Conservation (phyloP, 2,329 filamentous ascomycete species). For the Exophiala bonariae region DNA sequence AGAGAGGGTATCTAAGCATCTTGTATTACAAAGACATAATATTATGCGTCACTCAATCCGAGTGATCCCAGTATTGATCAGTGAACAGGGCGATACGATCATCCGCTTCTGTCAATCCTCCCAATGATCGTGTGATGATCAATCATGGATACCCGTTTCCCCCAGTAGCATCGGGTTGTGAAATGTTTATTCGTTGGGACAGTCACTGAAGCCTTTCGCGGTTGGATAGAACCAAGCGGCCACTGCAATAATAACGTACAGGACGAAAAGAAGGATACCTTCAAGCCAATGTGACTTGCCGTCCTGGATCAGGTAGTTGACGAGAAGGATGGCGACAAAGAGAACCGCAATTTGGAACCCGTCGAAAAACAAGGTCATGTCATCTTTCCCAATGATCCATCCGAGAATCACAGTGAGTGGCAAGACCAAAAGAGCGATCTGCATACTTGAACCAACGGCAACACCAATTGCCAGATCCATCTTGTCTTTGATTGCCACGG, state of each 20-base stretch:
- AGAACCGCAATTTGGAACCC: slow-evolving; percentile 76
- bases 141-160: too few species aligned
- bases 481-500: slow-evolving; percentile 64
- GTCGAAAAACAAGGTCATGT: slow-evolving; percentile 79
- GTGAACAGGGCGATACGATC: too few species aligned
- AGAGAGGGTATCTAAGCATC: background rate
- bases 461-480: slow-evolving; percentile 69
- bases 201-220: slow-evolving; percentile 22
- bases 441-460: slow-evolving; percentile 65
- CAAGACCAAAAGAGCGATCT: slow-evolving; percentile 64
- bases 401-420: slow-evolving; percentile 62
- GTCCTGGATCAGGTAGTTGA: slow-evolving; percentile 65
- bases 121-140: too few species aligned
- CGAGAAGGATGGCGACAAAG: slow-evolving; percentile 55
- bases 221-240: slow-evolving; percentile 33
- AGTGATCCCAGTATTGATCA: too few species aligned
- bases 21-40: background rate
- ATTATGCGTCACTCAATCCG: background rate
- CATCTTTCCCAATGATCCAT: slow-evolving; percentile 59
- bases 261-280: slow-evolving; percentile 59
- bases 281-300: slow-evolving; percentile 62
- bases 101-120: too few species aligned
- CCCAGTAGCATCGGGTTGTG: too few species aligned
- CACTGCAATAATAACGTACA: slow-evolving; percentile 63
- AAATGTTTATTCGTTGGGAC: slow-evolving; percentile 9